Evolutionary conservation across 768 basidiomycete species (phyloP), one percentile per base, ranked within the genome.

Genomic region (Amyloporia xantha): DNA sequence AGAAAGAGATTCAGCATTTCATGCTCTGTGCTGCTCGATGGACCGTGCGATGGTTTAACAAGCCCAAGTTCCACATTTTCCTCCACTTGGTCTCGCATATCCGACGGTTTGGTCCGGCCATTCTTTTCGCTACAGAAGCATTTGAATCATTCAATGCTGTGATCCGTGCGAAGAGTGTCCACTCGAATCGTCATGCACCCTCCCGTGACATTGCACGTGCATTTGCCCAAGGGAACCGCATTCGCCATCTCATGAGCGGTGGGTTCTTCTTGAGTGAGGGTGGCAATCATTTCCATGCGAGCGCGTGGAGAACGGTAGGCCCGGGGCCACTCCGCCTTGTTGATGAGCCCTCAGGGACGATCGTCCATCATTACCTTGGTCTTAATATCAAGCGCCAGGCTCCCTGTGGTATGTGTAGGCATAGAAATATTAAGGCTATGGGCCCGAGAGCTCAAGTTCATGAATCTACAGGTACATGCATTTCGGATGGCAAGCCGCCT

Each of bases 101-200:
- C 1, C 50, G 59, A 12, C 54, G 56, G 1, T 58, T 62, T 40
- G 61, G 59, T 0, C 62, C 62, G 3, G 56, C 61, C 0, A 44
- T 49, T 0, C 42, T 57, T 2, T 55, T 53, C 19, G 54, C 62
- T 0, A 62, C 61, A 0, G 63, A 64, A 41, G 48, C 30, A 0
- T 64, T 61, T 44, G 63, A 64, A 40, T 62, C 58, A 2, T 62
- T 50, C 50, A 62, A 64, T 49, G 54, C 50, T 4, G 51, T 64
- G 4, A 60, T 62, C 3, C 54, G 61, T 0, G 21, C 43, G 0
- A 50, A 54, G 1, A 61, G 60, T 23, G 47, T 61, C 0, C 55
- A 55, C 24, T 50, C 46, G 1, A 64, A 62, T 25, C 49, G 51
- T 0, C 62, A 61, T 12, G 58, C 63, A 2, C 63, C 61, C 1